These are phyloP conservation scores for Fusarium equiseti DNA, from an alignment of 2,329 filamentous ascomycete genomes.

Conservation along the genomic window DNA sequence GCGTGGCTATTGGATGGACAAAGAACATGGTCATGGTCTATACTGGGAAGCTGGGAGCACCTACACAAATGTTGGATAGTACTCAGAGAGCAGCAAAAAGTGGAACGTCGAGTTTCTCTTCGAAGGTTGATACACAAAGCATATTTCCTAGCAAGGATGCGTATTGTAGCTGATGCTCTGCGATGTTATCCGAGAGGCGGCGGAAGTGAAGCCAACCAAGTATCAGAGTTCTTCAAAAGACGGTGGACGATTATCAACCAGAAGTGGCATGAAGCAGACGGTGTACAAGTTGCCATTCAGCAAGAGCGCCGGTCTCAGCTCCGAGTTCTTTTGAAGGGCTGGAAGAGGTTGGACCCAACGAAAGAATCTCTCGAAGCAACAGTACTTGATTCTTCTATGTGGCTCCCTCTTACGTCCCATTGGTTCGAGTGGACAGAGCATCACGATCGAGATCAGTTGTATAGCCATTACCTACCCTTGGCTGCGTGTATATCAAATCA, in stretches of 20 bases:
- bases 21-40: neutral
- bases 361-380: rapidly evolving
- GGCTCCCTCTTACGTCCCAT: neutral
- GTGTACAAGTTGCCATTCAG: rapidly evolving
- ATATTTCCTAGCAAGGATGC: rapidly evolving
- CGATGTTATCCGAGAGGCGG: rapidly evolving
- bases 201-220: rapidly evolving
- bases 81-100: neutral
- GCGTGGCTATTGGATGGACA: neutral
- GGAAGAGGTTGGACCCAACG: neutral
- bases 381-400: neutral
- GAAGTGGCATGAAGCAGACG: neutral
- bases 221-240: rapidly evolving
- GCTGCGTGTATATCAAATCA: neutral
- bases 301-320: rapidly evolving
- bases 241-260: rapidly evolving
- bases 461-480: neutral
- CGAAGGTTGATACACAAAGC: neutral
- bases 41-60: neutral
- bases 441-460: rapidly evolving
- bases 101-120: neutral
- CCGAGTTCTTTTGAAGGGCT: neutral
- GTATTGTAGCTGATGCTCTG: rapidly evolving
- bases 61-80: neutral
- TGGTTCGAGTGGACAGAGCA: neutral